Base-by-base conservation (phyloP, 2,329 filamentous ascomycete species). In the Apiospora hydei region DNA sequence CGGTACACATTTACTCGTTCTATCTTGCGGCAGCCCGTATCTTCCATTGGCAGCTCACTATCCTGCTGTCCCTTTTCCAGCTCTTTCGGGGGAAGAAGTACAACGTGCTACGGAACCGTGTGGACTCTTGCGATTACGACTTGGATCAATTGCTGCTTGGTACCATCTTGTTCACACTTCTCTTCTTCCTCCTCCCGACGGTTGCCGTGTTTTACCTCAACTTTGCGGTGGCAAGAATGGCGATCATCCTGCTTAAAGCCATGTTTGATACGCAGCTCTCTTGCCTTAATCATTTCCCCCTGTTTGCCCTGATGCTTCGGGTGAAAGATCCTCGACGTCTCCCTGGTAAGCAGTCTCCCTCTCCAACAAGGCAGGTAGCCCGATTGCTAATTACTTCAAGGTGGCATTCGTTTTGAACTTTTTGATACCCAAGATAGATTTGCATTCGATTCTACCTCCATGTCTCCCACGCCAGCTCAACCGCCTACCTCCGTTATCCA, bases 61-160 rank as follows among this genome's bases (percentile, higher is more conserved):
- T 99, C 74, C 92, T 99, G 75, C 92, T 96, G 75, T 98, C 96
- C 14, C 90, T 99, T n/a, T 99, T 99, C 82, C 97, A 99, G 81
- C 91, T 99, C 13, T 99, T 99, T 81, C 94, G 96, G 44, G 97
- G 96, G 72, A 98, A 98, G 85, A 99, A 99, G 82, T 93, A 97
- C 80, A 99, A 99, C 77, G 93, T 99, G 21, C 89, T 99, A 30
- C 93, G 97, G 74, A 98, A 98, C 80, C 95, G 96, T 83, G 98
- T 99, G 78, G 96, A 99, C 81, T 98, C 95, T 67, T 99, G 96
- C 86, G 96, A 98, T 84, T 99, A 99, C 83, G 96, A 98, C 80
- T 89, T 99, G 34, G 96, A 99, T 80, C 97, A 99, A 83, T 89
- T 99, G 4, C 91, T 99, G 8, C 91, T 99, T 10, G 96, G 96